These are phyloP conservation scores for Fusarium floridanum DNA, from an alignment of 2,329 filamentous ascomycete species.

Conservation along the genomic window DNA sequence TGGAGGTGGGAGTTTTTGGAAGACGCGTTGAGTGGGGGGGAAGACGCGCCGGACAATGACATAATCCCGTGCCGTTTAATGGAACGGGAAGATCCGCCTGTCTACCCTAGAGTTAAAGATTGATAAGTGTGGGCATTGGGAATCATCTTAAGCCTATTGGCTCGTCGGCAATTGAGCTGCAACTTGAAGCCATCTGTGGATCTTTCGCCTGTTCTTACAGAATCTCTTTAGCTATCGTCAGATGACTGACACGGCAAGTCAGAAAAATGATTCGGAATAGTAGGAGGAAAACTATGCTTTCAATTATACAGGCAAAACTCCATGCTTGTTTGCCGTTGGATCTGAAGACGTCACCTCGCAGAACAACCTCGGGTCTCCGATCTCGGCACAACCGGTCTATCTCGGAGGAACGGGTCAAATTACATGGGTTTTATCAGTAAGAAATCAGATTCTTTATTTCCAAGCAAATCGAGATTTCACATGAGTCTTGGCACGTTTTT, in stretches of 20 bases:
- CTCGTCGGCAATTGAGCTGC: too few species aligned
- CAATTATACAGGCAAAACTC: too few species aligned
- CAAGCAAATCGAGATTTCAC: constrained; percentile 7
- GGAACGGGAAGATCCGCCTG: background rate
- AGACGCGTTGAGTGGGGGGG: constrained; percentile 38
- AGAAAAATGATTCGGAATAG: too few species aligned
- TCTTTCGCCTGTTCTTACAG: background rate
- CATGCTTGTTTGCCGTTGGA: too few species aligned
- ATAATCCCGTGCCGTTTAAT: constrained; percentile 33
- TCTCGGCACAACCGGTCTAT: constrained; percentile 17
- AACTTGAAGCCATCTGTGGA: background rate
- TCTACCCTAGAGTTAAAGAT: constrained; percentile 16
- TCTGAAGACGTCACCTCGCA: constrained; percentile 10
- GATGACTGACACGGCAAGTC: too few species aligned
- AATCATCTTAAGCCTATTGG: background rate
- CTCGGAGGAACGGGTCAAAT: constrained; percentile 21
- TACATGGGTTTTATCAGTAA: background rate
- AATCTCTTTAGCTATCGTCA: too few species aligned
- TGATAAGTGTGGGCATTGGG: background rate
- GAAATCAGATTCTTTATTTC: background rate
- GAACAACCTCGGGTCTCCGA: constrained; percentile 21
- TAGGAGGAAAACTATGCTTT: too few species aligned
- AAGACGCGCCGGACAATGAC: constrained; percentile 42
- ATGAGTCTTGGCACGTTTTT: background rate
- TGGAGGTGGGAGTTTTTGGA: background rate